phyloP scores from a whole-genome alignment of 2,329 filamentous ascomycete species.

The Ambrosiella cleistominuta region DNA sequence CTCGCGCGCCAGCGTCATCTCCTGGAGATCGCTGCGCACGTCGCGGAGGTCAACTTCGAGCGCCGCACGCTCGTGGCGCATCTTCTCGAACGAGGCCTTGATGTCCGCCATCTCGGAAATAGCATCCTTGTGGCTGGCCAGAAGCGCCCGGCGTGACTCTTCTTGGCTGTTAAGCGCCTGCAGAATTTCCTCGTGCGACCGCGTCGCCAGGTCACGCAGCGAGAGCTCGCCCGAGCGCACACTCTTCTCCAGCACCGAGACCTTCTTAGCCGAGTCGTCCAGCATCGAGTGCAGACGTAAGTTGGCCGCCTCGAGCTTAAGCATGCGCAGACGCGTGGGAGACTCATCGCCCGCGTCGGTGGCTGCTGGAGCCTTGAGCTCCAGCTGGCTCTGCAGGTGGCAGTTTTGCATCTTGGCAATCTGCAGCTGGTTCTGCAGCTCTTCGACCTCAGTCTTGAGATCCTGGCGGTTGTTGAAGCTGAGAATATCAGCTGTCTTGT shows the following conservation, averaged over 20 bases:
- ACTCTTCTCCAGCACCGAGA: conserved; percentile 72
- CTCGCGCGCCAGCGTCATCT: conserved; percentile 60
- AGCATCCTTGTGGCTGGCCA: conserved; percentile 72
- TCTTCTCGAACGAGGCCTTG: conserved; percentile 70
- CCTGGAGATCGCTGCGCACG: conserved; percentile 63
- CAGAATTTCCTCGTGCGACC: conserved; percentile 84
- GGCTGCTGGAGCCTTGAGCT: conserved; percentile 28
- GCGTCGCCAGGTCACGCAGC: conserved; percentile 77
- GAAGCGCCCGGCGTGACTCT: conserved; percentile 62
- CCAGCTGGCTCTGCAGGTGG: conserved; percentile 75
- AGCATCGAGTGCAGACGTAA: conserved; percentile 83
- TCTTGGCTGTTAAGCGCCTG: conserved; percentile 88
- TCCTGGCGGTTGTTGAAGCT: conserved; percentile 82
- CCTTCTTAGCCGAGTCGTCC: conserved; percentile 83
- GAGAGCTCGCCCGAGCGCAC: conserved; percentile 77
- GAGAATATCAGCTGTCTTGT: conserved; percentile 60
- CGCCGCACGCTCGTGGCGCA: conserved; percentile 63
- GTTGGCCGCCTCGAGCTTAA: conserved; percentile 86
- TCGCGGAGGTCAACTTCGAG: conserved; percentile 81
- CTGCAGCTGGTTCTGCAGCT: conserved; percentile 85
- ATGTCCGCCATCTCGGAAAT: conserved; percentile 72
- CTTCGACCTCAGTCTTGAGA: conserved; percentile 73
- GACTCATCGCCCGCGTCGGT: conserved; percentile 32
- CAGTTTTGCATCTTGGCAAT: conserved; percentile 89
- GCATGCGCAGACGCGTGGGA: conserved; percentile 61